Evolutionary conservation across 2,329 filamentous ascomycete species (phyloP), one percentile per base, ranked within the genome.

Genomic region (Fusarium nodosum): DNA sequence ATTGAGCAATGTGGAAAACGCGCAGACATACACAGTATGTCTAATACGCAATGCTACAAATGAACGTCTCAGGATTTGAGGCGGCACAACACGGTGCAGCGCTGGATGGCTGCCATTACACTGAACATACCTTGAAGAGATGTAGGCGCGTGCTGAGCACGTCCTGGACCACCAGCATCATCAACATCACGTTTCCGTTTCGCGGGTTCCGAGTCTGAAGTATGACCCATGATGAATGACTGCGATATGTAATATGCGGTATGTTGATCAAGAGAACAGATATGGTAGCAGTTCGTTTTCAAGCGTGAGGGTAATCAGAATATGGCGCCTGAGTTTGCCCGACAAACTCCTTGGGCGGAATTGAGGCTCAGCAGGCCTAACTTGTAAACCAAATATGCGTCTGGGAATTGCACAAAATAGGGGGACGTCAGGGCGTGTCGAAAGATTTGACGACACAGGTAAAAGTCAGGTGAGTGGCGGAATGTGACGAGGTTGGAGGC

Each of bases 151-250:
- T 80, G 82, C 74, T 83, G 83, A 66, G 80, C 81, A 62, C 68
- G 79, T 48, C 72, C 69, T 66, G 81, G 81, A 61, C 72, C 76
- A 71, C 79, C 79, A 68, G 73, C 78, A 73, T 85, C 83, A 71
- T 85, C 82, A 60, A 78, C 72, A 66, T 83, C 82, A 70, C 83
- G 82, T 74, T 85, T 85, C 68, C 83, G 82, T 78, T 85, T 85
- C 75, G 81, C 79, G 68, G 79, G 75, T 57, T 84, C 81, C 56
- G 75, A 67, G 33, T 82, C 81, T 66, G 77, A 74, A 73, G 75
- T 78, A 75, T 82, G 81, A 71, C 82, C 80, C 82, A 84, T 84
- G 57, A 60, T 70, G 67, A 31, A 34, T 51, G 47, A 33, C 41
- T 55, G 54, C 33, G 52, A 42, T 44, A 36, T 58, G 46, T 34